Base-by-base conservation (phyloP, 2,329 filamentous ascomycete species). In the Scortechinia acanthostroma region DNA sequence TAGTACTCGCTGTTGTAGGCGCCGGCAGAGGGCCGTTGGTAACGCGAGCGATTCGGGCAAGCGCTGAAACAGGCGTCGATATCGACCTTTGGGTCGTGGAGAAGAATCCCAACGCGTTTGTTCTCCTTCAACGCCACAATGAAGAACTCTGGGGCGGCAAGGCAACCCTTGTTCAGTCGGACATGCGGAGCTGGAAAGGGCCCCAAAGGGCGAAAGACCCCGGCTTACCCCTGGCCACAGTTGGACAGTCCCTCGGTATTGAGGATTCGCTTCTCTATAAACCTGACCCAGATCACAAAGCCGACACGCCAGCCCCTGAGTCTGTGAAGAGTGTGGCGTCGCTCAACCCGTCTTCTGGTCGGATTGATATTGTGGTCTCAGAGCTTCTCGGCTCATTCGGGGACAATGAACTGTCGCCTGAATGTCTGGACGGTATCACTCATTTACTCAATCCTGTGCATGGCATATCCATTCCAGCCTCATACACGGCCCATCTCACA, bases 101-200 rank as follows among this genome's bases (percentile, higher is more conserved):
- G 65, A 98, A 98, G 74, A 98, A 98, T 63, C 93, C 89, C 3
- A 97, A 98, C 58, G 93, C 93, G 1, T 97, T 91, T 59, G 91
- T 98, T 4, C 83, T 96, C 52, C 77, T 98, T 2, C 81, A 95
- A 49, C 77, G 88, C 20, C 89, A 94, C 58, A 97, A 97, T 57
- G 74, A 83, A 51, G 78, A 75, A 16, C 74, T 81, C n/a, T 98
- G 93, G 93, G 75, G 71, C 47, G 80, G 83, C 19, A 76, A 76
- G 45, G 91, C 96, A 17, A 91, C 83, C 2, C 79, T 98, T 22
- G 84, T 97, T 51, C 94, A 95, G 66, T 95, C 90, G 1, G 93
- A 98, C 61, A 98, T 98, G 93, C 83, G 93, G 43, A 85, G 85
- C 48, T 98, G 94, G 94, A 86, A 87, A 55, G 94, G 94, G 0